Conservation (phyloP, 345 rosid genomes). For the Luvunga scandens region DNA sequence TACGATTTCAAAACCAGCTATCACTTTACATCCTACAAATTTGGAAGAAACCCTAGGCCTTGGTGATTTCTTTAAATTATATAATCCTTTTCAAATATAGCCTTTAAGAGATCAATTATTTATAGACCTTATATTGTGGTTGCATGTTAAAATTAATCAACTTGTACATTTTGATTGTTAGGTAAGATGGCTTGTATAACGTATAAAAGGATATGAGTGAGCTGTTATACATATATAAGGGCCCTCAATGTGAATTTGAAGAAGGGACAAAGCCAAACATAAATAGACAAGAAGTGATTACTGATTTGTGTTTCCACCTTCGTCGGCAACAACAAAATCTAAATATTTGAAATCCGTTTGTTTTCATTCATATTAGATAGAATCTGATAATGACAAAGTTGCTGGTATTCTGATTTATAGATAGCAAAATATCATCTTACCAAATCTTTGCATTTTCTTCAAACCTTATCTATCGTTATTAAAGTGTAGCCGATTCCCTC, state of each 20-base stretch:
- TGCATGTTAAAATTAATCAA: not conserved
- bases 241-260: slow-evolving; percentile 1
- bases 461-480: slow-evolving; percentile 14
- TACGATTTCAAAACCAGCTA: not conserved
- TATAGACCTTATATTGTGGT: slow-evolving; percentile 6
- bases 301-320: slow-evolving; percentile 12
- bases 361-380: slow-evolving; percentile 10
- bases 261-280: slow-evolving; percentile 22
- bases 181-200: not conserved
- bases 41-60: slow-evolving; percentile 12
- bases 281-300: slow-evolving; percentile 12
- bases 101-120: not conserved
- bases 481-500: slow-evolving; percentile 30
- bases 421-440: not conserved
- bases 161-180: slow-evolving; percentile 1
- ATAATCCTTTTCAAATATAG: not conserved
- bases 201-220: not conserved
- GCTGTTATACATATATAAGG: slow-evolving; percentile 31
- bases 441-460: slow-evolving; percentile 15
- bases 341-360: slow-evolving; percentile 35
- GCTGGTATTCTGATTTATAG: slow-evolving; percentile 16
- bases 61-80: not conserved
- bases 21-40: slow-evolving; percentile 8
- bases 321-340: slow-evolving; percentile 42
- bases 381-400: slow-evolving; percentile 28